Evolutionary conservation across 805 yeast genomes (phyloP).

Genomic region (Candida patagonica): DNA sequence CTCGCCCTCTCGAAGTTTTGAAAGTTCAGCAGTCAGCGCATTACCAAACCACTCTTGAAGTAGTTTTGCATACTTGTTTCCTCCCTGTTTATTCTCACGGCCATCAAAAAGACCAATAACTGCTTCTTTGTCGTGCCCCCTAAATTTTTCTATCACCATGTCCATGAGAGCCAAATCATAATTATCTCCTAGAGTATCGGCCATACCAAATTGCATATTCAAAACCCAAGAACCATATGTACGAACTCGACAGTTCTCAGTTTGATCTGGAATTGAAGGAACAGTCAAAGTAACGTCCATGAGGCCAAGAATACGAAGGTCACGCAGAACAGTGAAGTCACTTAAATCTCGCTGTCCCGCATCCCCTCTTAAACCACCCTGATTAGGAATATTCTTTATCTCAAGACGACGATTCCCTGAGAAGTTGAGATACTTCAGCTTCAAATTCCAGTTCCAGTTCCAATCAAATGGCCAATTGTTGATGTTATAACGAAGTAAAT

Average conservation of each 20-base stretch:
- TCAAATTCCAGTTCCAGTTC: slow-evolving; percentile 88
- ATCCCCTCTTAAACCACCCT: slow-evolving; percentile 11
- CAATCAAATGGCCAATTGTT: slow-evolving; percentile 94
- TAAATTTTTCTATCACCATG: slow-evolving; percentile 74
- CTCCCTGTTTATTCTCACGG: slow-evolving; percentile 35
- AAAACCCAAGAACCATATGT: slow-evolving; percentile 78
- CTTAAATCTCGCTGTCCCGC: slow-evolving; percentile 30
- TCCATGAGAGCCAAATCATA: slow-evolving; percentile 64
- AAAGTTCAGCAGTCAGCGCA: slow-evolving; percentile 59
- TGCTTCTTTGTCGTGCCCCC: slow-evolving; percentile 77
- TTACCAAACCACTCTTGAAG: slow-evolving; percentile 65
- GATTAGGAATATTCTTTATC: slow-evolving; percentile 55
- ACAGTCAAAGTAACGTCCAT: slow-evolving; percentile 94
- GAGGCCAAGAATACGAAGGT: slow-evolving; percentile 67
- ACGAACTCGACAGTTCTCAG: slow-evolving; percentile 72
- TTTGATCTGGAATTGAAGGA: slow-evolving; percentile 81
- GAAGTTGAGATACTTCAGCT: slow-evolving; percentile 70
- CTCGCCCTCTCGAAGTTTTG: slow-evolving; percentile 35
- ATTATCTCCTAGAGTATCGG: slow-evolving; percentile 71
- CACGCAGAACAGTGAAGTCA: slow-evolving; percentile 64
- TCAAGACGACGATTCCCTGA: slow-evolving; percentile 91
- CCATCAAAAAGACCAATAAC: slow-evolving; percentile 84
- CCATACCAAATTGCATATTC: slow-evolving; percentile 77
- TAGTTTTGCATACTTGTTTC: slow-evolving; percentile 48
- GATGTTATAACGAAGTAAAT: slow-evolving; percentile 81